Percentiles rank a stretch among this genome's conserved stretches.
These are phyloP conservation scores for Mortierella claussenii DNA, from an alignment of 192 early-diverging fungal species.

Conservation along the genomic window DNA sequence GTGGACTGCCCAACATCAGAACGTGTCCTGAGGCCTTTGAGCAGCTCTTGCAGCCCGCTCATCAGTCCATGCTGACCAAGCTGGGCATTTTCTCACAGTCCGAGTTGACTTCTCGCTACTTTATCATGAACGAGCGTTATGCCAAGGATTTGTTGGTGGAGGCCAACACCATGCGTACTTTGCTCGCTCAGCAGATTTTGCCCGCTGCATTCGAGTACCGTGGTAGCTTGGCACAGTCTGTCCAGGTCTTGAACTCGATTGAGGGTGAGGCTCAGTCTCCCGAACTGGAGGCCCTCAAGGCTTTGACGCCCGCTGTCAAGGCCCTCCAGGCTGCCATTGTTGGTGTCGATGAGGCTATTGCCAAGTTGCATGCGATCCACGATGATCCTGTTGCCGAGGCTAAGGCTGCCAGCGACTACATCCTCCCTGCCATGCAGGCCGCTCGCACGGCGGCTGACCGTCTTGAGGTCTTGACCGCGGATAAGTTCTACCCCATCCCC, in stretches of 20 bases:
- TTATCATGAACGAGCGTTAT: slow-evolving; percentile 98
- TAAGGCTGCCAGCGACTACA: slow-evolving; percentile 63
- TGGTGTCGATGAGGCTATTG: slow-evolving; percentile 66
- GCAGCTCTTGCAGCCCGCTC: slow-evolving; percentile 75
- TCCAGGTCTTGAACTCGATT: slow-evolving; percentile 75
- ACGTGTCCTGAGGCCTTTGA: slow-evolving; percentile 90
- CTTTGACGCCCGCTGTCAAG: slow-evolving; percentile 69
- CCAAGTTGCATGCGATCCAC: slow-evolving; percentile 64
- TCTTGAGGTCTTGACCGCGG: slow-evolving; percentile 84
- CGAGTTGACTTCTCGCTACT: slow-evolving; percentile 93
- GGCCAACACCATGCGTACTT: slow-evolving; percentile 85
- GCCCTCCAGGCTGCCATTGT: slow-evolving; percentile 65
- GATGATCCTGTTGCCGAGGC: slow-evolving; percentile 74
- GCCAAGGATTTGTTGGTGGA: slow-evolving; percentile 97
- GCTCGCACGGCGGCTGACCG: slow-evolving; percentile 75
- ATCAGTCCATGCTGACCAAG: slow-evolving; percentile 81
- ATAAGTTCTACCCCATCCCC: slow-evolving; percentile 97
- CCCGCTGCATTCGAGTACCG: slow-evolving; percentile 91
- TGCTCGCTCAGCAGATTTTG: slow-evolving; percentile 87
- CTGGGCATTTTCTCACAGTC: slow-evolving; percentile 86
- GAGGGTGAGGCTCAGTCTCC: slow-evolving; percentile 61
- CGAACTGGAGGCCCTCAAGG: slow-evolving; percentile 77
- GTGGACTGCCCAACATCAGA: slow-evolving; percentile 97
- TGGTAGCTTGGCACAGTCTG: slow-evolving; percentile 84
- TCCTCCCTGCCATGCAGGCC: slow-evolving; percentile 79